Percentiles rank a stretch among this genome's conserved stretches.
These are phyloP conservation scores for Parachlorella kessleri DNA, from an alignment of 139 green algal species.

Conservation along the genomic window DNA sequence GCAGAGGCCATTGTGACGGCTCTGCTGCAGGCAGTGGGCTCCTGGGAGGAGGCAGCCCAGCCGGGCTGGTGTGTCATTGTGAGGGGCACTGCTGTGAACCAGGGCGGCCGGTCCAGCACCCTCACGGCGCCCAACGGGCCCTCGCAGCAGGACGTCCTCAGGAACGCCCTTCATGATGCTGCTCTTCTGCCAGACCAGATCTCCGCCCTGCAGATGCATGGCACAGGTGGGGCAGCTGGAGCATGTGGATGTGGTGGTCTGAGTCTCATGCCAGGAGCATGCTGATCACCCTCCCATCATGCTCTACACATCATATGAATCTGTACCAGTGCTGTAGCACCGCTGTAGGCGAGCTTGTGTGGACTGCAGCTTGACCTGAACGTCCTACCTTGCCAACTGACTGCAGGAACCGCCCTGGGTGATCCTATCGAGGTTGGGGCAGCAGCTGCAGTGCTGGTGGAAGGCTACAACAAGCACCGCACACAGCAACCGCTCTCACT, in stretches of 20 bases:
- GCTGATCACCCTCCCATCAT: neutral
- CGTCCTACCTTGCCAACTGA: too few relatives aligned
- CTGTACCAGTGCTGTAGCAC: too few relatives aligned
- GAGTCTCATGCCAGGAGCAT: neutral
- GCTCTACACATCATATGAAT: too few relatives aligned
- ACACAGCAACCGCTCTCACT: constrained; percentile 25
- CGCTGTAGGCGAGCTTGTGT: too few relatives aligned
- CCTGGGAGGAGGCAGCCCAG: neutral
- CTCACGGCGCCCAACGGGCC: constrained; percentile 90
- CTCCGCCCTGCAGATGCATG: constrained; percentile 58
- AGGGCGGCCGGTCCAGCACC: constrained; percentile 81
- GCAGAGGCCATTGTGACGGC: constrained; percentile 53
- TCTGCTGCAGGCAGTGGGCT: constrained; percentile 31
- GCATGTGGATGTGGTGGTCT: neutral
- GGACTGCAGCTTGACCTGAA: too few relatives aligned
- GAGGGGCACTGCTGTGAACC: constrained; percentile 50
- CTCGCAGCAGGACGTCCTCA: constrained; percentile 79
- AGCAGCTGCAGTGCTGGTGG: constrained; percentile 30
- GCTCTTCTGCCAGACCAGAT: constrained; percentile 2
- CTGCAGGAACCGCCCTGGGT: constrained; percentile 69
- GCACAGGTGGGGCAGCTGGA: constrained; percentile 59
- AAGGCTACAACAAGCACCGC: constrained; percentile 2
- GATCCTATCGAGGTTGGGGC: constrained; percentile 92
- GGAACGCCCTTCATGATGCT: constrained; percentile 43
- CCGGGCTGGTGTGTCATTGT: constrained; percentile 28